These are phyloP conservation scores for Lasiosphaeria miniovina DNA, from an alignment of 495 filamentous ascomycete genomes.

Conservation along the genomic window DNA sequence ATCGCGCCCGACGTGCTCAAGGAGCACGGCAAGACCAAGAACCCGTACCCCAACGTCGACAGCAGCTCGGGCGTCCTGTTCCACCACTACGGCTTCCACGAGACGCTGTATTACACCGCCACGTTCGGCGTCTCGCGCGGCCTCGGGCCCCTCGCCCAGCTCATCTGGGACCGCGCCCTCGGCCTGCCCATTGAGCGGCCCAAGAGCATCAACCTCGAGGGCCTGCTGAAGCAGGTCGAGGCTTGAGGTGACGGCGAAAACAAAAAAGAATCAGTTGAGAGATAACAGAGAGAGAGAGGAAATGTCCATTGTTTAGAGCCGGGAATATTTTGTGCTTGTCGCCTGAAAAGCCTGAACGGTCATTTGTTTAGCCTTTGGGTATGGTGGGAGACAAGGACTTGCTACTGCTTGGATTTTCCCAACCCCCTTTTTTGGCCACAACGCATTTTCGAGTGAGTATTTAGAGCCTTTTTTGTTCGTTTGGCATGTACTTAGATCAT, in stretches of 20 bases:
- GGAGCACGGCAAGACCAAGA: conserved; percentile 98
- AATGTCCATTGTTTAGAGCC: background rate
- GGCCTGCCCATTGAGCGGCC: conserved; percentile 97
- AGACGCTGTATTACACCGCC: conserved; percentile 96
- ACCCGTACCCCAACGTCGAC: conserved; percentile 96
- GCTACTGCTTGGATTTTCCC: too few species aligned
- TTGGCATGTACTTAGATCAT: too few species aligned
- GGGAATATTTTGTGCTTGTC: too few species aligned
- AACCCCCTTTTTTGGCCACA: too few species aligned
- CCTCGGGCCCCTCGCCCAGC: conserved; percentile 84
- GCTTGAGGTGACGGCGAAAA: background rate
- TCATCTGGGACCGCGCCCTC: conserved; percentile 93
- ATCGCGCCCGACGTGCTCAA: conserved; percentile 81
- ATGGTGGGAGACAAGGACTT: too few species aligned
- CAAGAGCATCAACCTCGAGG: conserved; percentile 91
- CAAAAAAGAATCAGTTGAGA: background rate
- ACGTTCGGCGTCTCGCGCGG: conserved; percentile 94
- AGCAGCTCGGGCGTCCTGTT: conserved; percentile 88
- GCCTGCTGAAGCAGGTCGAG: conserved; percentile 62
- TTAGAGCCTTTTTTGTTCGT: too few species aligned
- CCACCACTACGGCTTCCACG: conserved; percentile 93
- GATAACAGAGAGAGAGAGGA: background rate
- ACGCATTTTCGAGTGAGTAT: too few species aligned
- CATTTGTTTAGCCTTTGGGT: too few species aligned
- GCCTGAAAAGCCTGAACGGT: too few species aligned